Conservation (phyloP, 768 basidiomycete species). For the Lyophyllum decastes region DNA sequence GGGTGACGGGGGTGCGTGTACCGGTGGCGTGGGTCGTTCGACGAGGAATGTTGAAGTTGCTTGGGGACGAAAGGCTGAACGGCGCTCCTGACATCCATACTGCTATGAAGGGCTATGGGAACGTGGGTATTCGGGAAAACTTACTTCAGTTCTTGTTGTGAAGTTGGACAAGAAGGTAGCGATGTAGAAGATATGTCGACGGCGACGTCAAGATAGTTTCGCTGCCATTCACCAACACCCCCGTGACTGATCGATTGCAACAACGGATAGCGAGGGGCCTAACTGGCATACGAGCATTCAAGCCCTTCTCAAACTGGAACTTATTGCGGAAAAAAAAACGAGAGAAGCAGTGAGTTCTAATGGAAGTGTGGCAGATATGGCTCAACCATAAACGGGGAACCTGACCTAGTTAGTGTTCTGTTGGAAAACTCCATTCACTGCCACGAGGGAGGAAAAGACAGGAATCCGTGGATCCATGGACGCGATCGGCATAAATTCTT, state of each 20-base stretch:
- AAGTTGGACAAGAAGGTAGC: neutral
- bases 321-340: neutral
- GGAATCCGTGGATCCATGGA: slow-evolving; percentile 13
- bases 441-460: neutral
- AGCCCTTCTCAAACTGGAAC: neutral
- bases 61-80: neutral
- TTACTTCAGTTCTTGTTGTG: neutral
- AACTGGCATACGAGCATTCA: neutral
- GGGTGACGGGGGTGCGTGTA: neutral
- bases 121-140: too few relatives aligned
- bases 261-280: too few relatives aligned
- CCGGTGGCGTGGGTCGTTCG: neutral
- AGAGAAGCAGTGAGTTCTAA: neutral
- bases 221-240: too few relatives aligned
- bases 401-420: neutral
- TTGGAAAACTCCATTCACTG: neutral
- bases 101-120: neutral
- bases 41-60: neutral
- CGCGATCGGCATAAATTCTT: neutral
- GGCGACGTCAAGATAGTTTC: too few relatives aligned
- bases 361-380: neutral
- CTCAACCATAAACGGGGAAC: slow-evolving; percentile 4
- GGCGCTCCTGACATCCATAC: neutral
- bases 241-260: too few relatives aligned
- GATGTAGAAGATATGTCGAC: neutral